These are phyloP conservation scores for Quillaja saponaria DNA, from an alignment of 306 rosid species.

Conservation along the genomic window DNA sequence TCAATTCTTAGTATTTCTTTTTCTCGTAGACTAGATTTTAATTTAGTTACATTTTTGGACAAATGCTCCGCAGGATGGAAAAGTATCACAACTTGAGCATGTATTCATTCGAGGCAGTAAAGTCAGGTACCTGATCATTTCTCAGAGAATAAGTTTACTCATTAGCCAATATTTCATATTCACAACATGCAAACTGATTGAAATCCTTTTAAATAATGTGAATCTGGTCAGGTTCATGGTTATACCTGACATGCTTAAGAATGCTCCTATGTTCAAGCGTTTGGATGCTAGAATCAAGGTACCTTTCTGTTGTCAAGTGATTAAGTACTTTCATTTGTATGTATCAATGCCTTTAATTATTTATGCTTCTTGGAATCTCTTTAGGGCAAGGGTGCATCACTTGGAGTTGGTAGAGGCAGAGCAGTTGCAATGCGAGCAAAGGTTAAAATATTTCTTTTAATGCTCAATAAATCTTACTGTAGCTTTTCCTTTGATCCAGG, in stretches of 20 bases:
- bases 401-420: slow-evolving; percentile 98
- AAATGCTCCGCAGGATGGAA: slow-evolving; percentile 68
- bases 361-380: slow-evolving; percentile 34
- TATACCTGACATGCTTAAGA: slow-evolving; percentile 97
- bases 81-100: slow-evolving; percentile 94
- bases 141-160: not conserved
- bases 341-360: slow-evolving; percentile 9
- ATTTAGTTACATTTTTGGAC: slow-evolving; percentile 21
- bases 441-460: slow-evolving; percentile 38
- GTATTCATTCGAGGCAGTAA: slow-evolving; percentile 97
- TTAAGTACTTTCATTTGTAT: slow-evolving; percentile 2
- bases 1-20: not conserved
- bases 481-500: not conserved
- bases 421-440: slow-evolving; percentile 98
- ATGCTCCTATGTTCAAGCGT: slow-evolving; percentile 99
- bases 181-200: not conserved
- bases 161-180: not conserved
- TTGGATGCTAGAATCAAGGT: slow-evolving; percentile 97
- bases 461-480: not conserved
- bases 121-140: slow-evolving; percentile 69
- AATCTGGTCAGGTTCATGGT: slow-evolving; percentile 80
- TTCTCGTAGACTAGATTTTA: not conserved
- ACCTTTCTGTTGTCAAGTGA: slow-evolving; percentile 9
- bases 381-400: slow-evolving; percentile 99
- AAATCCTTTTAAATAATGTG: slow-evolving; percentile 16